These are phyloP conservation scores for Novymonas esmeraldas DNA, from an alignment of 208 protist species.

Conservation along the genomic window DNA sequence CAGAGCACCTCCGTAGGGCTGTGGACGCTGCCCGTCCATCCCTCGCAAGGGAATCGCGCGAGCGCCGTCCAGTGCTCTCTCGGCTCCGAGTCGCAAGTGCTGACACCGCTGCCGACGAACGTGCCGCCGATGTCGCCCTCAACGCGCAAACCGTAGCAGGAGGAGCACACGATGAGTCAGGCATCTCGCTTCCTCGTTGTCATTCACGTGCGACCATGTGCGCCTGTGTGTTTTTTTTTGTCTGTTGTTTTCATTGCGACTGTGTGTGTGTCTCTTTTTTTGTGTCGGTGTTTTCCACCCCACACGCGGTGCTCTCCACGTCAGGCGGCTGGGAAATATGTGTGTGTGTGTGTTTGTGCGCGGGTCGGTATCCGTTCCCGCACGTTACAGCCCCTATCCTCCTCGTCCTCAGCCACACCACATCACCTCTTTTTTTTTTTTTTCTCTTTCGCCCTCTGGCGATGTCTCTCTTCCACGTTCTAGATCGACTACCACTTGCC, in stretches of 20 bases:
- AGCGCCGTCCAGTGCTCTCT: background rate
- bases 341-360: background rate
- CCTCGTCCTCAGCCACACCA: background rate
- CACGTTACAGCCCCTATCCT: background rate
- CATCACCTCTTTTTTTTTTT: constrained; percentile 18
- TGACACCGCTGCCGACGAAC: constrained; percentile 23
- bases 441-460: background rate
- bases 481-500: no score
- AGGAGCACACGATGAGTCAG: no score
- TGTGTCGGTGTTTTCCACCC: background rate
- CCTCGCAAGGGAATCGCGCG: constrained; percentile 8
- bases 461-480: no score
- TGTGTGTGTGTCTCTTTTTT: background rate
- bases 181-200: no score
- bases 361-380: no score
- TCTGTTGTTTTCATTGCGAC: background rate
- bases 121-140: constrained; percentile 6
- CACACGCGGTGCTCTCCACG: no score
- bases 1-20: constrained; percentile 22
- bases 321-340: no score
- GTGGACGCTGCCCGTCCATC: background rate
- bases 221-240: no score
- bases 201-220: no score
- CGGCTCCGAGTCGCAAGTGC: constrained; percentile 12
- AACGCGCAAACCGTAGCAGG: constrained; percentile 12